phyloP scores from a whole-genome alignment of 2,329 filamentous ascomycete species.

The Sphaerulina vaccinii region DNA sequence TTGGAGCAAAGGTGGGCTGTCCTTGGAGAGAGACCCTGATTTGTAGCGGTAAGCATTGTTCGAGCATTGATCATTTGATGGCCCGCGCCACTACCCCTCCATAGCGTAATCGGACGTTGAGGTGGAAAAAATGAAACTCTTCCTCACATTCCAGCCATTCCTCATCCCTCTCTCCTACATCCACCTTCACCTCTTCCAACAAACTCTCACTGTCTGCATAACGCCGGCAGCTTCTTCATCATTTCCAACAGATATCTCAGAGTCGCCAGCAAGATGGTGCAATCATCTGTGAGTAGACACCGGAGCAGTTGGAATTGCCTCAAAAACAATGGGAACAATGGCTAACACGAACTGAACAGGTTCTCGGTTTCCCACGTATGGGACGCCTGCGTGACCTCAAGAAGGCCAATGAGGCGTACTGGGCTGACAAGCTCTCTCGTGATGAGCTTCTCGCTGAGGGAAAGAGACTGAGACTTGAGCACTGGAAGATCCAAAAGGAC shows the following conservation, averaged over 20 bases:
- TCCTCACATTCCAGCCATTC: background rate
- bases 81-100: too few species aligned
- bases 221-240: slow-evolving; percentile 1
- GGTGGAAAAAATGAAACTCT: too few species aligned
- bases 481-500: slow-evolving; percentile 99
- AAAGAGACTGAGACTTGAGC: slow-evolving; percentile 91
- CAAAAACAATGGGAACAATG: background rate
- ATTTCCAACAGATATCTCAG: background rate
- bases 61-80: too few species aligned
- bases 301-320: too few species aligned
- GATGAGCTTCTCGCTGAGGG: slow-evolving; percentile 88
- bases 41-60: too few species aligned
- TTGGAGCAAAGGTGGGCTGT: background rate
- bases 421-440: slow-evolving; percentile 91
- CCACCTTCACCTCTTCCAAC: background rate
- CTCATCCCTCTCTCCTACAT: background rate
- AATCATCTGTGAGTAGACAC: slow-evolving; percentile 48
- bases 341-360: slow-evolving; percentile 30
- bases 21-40: too few species aligned
- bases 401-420: slow-evolving; percentile 99
- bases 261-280: slow-evolving; percentile 44
- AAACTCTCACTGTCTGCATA: slow-evolving; percentile 4
- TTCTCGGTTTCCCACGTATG: slow-evolving; percentile 99
- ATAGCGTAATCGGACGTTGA: too few species aligned
- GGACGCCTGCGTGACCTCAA: slow-evolving; percentile 98